Evolutionary conservation across 2,329 filamentous ascomycete species (phyloP).

Genomic region (Trichoderma koningiopsis): DNA sequence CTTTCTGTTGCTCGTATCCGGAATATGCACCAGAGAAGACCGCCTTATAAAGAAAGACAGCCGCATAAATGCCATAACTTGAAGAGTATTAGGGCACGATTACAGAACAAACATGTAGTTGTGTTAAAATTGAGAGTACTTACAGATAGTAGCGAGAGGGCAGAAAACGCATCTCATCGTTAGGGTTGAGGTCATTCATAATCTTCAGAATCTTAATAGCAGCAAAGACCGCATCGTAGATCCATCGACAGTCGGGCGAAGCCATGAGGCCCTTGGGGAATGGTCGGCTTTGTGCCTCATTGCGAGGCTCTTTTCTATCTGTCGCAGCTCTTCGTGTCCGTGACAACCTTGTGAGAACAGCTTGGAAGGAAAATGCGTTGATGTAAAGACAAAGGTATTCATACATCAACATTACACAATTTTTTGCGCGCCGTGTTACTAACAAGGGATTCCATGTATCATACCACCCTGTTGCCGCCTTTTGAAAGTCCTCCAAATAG

Average conservation of each 20-base stretch:
- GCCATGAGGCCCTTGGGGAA: constrained; percentile 7
- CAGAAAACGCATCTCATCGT: constrained; percentile 1
- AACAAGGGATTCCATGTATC: background rate
- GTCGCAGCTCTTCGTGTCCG: too few species aligned
- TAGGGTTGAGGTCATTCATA: background rate
- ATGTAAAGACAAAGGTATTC: constrained; percentile 14
- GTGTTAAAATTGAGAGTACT: background rate
- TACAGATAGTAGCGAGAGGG: constrained; percentile 16
- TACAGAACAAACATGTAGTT: background rate
- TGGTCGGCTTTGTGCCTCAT: background rate
- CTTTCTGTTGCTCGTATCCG: too few species aligned
- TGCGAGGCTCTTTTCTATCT: too few species aligned
- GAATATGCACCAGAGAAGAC: background rate
- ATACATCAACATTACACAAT: background rate
- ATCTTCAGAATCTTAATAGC: constrained; percentile 7
- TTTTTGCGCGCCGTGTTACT: background rate
- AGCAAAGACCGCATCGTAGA: constrained; percentile 11
- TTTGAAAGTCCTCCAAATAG: constrained; percentile 12
- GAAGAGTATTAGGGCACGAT: too few species aligned
- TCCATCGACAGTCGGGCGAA: constrained; percentile 1
- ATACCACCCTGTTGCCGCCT: constrained; percentile 5
- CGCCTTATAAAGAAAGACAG: constrained; percentile 3
- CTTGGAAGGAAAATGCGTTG: constrained; percentile 13
- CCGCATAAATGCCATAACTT: constrained; percentile 14
- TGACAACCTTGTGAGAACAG: constrained; percentile 3